Evolutionary conservation across 2,329 filamentous ascomycete genomes (phyloP).

Genomic region (Colletotrichum sp.): DNA sequence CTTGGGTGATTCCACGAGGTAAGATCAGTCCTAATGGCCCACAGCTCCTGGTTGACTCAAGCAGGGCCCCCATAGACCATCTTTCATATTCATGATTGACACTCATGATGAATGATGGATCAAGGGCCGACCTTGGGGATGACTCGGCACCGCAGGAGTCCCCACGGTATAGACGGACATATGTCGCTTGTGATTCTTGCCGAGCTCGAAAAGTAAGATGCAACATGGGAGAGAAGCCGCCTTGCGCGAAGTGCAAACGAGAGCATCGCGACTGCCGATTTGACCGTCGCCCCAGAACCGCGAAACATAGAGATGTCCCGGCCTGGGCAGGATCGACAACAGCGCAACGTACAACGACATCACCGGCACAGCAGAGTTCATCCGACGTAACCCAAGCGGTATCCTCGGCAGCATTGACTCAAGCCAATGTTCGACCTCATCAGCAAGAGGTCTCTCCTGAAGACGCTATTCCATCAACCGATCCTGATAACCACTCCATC

Average conservation of each 20-base stretch:
- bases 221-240: constrained; percentile 16
- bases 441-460: not conserved
- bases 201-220: constrained; percentile 16
- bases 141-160: not conserved
- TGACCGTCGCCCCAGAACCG: not conserved
- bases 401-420: not conserved
- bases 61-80: not conserved
- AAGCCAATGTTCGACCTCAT: not conserved
- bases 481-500: not conserved
- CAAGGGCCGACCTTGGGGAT: not conserved
- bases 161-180: constrained; percentile 2
- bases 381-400: not conserved
- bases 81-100: not conserved
- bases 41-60: not conserved
- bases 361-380: not conserved
- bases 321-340: not conserved
- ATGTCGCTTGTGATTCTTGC: constrained; percentile 20
- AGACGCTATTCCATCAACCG: not conserved
- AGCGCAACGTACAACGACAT: not conserved
- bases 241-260: constrained; percentile 17
- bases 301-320: constrained; percentile 13
- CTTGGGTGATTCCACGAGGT: not conserved
- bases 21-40: not conserved
- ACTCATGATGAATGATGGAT: not conserved
- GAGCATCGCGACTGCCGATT: constrained; percentile 20